Base-by-base conservation (phyloP, 140 eudicot genomes). In the Oenanthe javanica region DNA sequence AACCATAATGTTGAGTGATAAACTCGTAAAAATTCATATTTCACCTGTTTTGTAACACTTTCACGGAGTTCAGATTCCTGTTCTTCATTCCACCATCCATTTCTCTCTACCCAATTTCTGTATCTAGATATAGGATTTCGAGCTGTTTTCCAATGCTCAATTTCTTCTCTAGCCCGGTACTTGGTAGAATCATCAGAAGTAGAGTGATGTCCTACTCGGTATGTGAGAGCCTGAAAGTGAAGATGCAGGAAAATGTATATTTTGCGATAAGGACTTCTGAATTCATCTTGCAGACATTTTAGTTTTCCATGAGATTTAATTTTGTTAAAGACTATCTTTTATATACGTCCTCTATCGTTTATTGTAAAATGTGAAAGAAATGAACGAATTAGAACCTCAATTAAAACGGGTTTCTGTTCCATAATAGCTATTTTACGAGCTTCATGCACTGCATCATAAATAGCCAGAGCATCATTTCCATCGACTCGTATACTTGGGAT, bases 171-270 rank as follows among this genome's bases (percentile, higher is more conserved):
- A 0, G 92, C 82, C 19, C 97, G 90, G 79, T 93, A 93, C 89
- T 86, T 93, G 48, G 97, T 87, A 21, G 96, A 93, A 79, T 93
- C 97, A 79, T 93, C 97, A 1, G 97, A 93, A 0, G 97, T 93
- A 4, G 97, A 86, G 84, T 93, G 97, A 83, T 91, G 96, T 18
- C 94, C 87, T 18, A 89, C 91, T 81, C 96, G 84, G 78, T 93
- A 93, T 11, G 97, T 91, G 48, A 93, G 89, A 55, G 96, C 97
- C 97, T 92, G 80, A 61, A 9, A 80, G 47, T 36, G 14, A 67
- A 69, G 11, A 11, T 27, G 14, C 46, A 38, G 42, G 67, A 40
- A 38, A 11, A 38, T 1, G 50, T 27, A 27, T 13, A 70, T 25
- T 16, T 45, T 23, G 38, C 14, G 19, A 13, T 2, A 4, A 13